phyloP scores from a whole-genome alignment of 2,329 filamentous ascomycete genomes.

The Ceratocystis eucalypticola region DNA sequence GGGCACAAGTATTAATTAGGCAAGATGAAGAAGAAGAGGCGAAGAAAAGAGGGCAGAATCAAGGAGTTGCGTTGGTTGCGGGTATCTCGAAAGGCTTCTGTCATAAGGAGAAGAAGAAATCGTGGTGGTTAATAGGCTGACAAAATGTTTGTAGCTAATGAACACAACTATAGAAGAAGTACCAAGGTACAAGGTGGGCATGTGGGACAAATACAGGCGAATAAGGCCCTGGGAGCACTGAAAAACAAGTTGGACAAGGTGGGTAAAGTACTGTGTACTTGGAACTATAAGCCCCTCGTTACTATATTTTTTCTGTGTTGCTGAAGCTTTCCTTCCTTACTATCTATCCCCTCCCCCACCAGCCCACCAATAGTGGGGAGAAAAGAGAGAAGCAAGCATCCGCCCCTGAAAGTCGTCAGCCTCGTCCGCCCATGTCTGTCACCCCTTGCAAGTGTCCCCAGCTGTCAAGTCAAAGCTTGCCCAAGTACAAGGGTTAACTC shows the following conservation, averaged over 20 bases:
- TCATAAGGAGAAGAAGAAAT: slow-evolving; percentile 19
- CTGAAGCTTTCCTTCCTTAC: neutral
- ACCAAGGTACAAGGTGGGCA: neutral
- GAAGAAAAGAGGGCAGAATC: neutral
- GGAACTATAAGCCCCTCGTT: too few relatives aligned
- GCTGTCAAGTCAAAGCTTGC: neutral
- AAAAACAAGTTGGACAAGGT: too few relatives aligned
- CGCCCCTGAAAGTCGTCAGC: neutral
- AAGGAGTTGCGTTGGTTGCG: slow-evolving; percentile 15
- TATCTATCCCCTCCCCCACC: neutral
- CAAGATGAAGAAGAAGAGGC: neutral
- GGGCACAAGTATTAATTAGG: neutral
- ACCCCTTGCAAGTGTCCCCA: neutral
- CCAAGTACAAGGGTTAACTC: neutral
- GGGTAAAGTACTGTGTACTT: neutral
- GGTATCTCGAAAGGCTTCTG: slow-evolving; percentile 24
- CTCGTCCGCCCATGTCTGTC: neutral
- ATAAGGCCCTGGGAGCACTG: too few relatives aligned
- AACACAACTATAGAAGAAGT: neutral
- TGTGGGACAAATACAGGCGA: too few relatives aligned
- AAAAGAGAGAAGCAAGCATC: too few relatives aligned
- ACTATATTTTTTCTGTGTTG: neutral
- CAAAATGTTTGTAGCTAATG: neutral
- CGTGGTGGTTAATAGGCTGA: slow-evolving; percentile 6
- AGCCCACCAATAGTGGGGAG: neutral